These are phyloP conservation scores for Metarhizium brunneum DNA, from an alignment of 2,329 filamentous ascomycete species.

Conservation along the genomic window DNA sequence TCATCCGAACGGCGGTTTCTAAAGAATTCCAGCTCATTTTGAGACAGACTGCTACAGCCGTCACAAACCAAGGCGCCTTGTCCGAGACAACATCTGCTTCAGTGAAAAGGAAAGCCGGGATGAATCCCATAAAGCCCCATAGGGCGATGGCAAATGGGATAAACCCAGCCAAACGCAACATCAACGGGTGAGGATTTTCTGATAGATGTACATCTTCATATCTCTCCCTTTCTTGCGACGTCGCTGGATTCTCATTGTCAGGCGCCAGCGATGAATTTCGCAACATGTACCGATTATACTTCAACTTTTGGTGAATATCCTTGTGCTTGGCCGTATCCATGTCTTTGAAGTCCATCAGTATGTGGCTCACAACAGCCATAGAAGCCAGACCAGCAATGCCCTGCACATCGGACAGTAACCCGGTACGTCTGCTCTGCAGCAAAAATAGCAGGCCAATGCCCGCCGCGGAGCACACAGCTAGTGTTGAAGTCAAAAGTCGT, in stretches of 20 bases:
- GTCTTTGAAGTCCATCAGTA: slow-evolving; percentile 64
- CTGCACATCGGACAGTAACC: slow-evolving; percentile 57
- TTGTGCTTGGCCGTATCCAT: slow-evolving; percentile 58
- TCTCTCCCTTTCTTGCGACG: slow-evolving; percentile 32
- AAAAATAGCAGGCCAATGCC: slow-evolving; percentile 50
- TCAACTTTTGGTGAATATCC: slow-evolving; percentile 60
- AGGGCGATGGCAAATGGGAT: slow-evolving; percentile 53
- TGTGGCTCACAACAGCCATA: slow-evolving; percentile 66
- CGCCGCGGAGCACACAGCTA: slow-evolving; percentile 48
- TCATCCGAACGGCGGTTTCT: slow-evolving; percentile 61
- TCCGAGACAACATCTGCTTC: slow-evolving; percentile 45
- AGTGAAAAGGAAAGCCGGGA: slow-evolving; percentile 56
- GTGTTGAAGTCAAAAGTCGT: slow-evolving; percentile 45
- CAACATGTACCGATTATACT: slow-evolving; percentile 56
- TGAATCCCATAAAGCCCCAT: slow-evolving; percentile 43
- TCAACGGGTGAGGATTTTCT: slow-evolving; percentile 58
- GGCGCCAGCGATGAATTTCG: slow-evolving; percentile 64
- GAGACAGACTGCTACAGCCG: slow-evolving; percentile 53
- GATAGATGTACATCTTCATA: slow-evolving; percentile 41
- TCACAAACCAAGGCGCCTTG: slow-evolving; percentile 56
- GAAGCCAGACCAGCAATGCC: slow-evolving; percentile 66
- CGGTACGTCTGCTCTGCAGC: slow-evolving; percentile 53
- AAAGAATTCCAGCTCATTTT: slow-evolving; percentile 61
- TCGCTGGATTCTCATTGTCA: slow-evolving; percentile 39
- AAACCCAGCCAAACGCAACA: slow-evolving; percentile 52